These are phyloP conservation scores for Dichotomopilus funicola DNA, from an alignment of 2,329 filamentous ascomycete genomes.

Conservation along the genomic window DNA sequence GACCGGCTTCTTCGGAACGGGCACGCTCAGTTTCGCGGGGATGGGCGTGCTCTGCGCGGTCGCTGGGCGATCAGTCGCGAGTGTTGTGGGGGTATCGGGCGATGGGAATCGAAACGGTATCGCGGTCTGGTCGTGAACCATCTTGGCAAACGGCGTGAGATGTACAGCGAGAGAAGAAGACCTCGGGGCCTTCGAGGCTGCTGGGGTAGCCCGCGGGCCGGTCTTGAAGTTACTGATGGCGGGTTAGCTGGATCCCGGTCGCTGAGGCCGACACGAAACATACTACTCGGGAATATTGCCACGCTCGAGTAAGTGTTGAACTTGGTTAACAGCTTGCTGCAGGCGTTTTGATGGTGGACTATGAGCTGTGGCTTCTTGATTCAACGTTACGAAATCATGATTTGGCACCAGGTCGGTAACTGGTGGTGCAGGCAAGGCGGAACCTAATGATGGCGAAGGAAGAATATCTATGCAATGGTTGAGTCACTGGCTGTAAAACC, in stretches of 20 bases:
- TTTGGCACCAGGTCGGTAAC: conserved; percentile 46
- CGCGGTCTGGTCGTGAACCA: conserved; percentile 40
- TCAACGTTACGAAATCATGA: conserved; percentile 59
- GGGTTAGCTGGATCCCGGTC: conserved; percentile 23
- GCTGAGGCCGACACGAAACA: conserved; percentile 21
- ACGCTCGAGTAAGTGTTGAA: conserved; percentile 66
- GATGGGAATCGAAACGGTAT: conserved; percentile 36
- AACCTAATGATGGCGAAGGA: conserved; percentile 56
- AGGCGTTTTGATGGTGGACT: conserved; percentile 57
- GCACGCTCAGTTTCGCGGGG: conserved; percentile 29
- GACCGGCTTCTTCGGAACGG: conserved; percentile 16
- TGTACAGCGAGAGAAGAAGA: conserved; percentile 32
- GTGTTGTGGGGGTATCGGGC: conserved; percentile 29
- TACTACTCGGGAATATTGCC: conserved; percentile 66
- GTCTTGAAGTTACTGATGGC: conserved; percentile 51
- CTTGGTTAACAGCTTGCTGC: conserved; percentile 64
- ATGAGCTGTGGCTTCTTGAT: conserved; percentile 58
- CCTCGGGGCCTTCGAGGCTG: conserved; percentile 19
- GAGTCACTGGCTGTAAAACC: background rate
- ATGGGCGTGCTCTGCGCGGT: conserved; percentile 18
- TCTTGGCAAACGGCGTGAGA: conserved; percentile 45
- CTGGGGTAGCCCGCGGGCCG: conserved; percentile 31
- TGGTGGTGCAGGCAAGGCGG: conserved; percentile 45
- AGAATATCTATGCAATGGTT: conserved; percentile 50
- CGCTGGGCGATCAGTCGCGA: conserved; percentile 26